phyloP scores from a whole-genome alignment of 371 early-diverging fungal genomes.

The Syncephalastrum contaminatum region DNA sequence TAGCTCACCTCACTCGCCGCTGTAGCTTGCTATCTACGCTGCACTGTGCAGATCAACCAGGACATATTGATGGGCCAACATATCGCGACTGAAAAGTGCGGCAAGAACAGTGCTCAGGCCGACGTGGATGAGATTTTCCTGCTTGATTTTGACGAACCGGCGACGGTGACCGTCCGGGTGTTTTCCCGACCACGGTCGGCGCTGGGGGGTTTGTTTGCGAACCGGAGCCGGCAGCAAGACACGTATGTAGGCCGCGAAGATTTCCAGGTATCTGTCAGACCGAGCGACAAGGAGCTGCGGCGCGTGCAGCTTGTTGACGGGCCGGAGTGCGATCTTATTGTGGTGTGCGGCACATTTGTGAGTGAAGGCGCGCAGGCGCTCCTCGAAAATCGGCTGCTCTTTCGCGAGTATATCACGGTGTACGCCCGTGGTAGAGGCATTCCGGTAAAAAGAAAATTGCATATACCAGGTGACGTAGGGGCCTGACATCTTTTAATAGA shows the following conservation, averaged over 20 bases:
- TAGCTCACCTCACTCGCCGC: too few species aligned
- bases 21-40: conserved; percentile 28
- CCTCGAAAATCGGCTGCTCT: conserved; percentile 27
- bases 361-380: conserved; percentile 28
- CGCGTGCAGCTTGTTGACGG: conserved; percentile 23
- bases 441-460: too few species aligned
- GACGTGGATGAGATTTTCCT: conserved; percentile 42
- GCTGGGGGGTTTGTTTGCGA: conserved; percentile 9
- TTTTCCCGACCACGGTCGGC: conserved; percentile 27
- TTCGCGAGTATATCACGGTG: conserved; percentile 40
- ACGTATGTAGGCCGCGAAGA: conserved; percentile 29
- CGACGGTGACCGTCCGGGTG: conserved; percentile 20
- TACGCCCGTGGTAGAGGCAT: conserved; percentile 38
- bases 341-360: conserved; percentile 38
- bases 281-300: conserved; percentile 33
- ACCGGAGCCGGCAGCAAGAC: conserved; percentile 9
- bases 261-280: conserved; percentile 25
- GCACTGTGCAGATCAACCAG: conserved; percentile 31
- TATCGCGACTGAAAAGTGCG: conserved; percentile 30
- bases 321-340: conserved; percentile 29
- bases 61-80: conserved; percentile 28
- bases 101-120: conserved; percentile 38
- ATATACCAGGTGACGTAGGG: too few species aligned
- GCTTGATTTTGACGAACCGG: conserved; percentile 33
- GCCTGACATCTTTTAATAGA: conserved; percentile 16